These are phyloP conservation scores for Coelastrella sp. DNA, from an alignment of 139 green algal species.

Conservation along the genomic window DNA sequence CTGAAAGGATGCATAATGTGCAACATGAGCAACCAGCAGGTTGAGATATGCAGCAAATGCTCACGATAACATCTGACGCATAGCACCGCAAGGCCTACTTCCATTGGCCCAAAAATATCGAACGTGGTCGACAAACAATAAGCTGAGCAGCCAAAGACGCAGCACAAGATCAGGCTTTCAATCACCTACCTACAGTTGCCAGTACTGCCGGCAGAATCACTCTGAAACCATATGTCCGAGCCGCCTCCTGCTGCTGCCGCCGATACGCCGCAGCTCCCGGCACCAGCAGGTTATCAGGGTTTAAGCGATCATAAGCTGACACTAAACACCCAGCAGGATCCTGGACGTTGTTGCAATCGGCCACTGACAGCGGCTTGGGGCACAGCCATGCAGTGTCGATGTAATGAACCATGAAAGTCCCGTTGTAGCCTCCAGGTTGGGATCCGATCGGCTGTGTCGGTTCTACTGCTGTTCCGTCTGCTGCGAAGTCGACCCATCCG, in stretches of 20 bases:
- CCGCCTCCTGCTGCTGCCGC: background rate
- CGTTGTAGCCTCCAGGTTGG: background rate
- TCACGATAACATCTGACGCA: too few relatives aligned
- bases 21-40: too few relatives aligned
- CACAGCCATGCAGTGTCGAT: background rate
- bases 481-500: background rate
- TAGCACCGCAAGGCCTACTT: too few relatives aligned
- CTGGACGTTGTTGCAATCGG: background rate
- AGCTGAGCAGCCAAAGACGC: too few relatives aligned
- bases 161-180: too few relatives aligned
- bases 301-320: background rate
- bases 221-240: background rate
- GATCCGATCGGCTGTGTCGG: background rate
- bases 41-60: too few relatives aligned
- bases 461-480: background rate
- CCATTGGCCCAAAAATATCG: too few relatives aligned
- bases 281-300: slow-evolving; percentile 15
- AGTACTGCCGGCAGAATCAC: slow-evolving; percentile 29
- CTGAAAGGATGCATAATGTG: too few relatives aligned
- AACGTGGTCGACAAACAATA: too few relatives aligned
- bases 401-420: background rate
- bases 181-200: background rate
- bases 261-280: slow-evolving; percentile 4
- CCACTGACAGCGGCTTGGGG: background rate
- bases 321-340: background rate